These are phyloP conservation scores for Glaciozyma martinii DNA, from an alignment of 768 basidiomycete species.

Conservation along the genomic window DNA sequence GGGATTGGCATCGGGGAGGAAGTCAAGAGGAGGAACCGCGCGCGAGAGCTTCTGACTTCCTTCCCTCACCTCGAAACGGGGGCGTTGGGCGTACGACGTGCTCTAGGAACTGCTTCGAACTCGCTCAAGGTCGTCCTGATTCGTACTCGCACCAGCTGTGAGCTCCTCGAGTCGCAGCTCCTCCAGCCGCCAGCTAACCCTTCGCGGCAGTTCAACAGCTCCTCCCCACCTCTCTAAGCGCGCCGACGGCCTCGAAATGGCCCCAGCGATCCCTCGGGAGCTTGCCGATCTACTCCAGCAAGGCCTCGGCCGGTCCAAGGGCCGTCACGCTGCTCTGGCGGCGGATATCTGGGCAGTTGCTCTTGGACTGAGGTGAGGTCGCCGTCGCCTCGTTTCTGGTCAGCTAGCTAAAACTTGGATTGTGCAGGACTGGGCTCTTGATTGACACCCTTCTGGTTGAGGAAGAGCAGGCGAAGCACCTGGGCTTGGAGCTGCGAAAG, in stretches of 20 bases:
- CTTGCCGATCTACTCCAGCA: background rate
- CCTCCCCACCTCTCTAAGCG: background rate
- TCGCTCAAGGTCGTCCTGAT: no score
- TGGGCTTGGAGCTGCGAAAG: background rate
- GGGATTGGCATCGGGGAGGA: no score
- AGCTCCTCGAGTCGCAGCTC: background rate
- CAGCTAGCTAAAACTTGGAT: no score
- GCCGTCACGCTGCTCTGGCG: no score
- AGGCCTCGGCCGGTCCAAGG: background rate
- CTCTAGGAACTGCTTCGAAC: background rate
- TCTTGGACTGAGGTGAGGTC: background rate
- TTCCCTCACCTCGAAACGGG: background rate
- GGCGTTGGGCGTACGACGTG: no score
- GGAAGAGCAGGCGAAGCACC: background rate
- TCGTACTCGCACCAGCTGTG: background rate
- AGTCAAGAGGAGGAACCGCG: no score
- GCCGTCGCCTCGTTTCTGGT: no score
- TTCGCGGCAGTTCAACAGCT: background rate
- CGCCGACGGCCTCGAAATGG: background rate
- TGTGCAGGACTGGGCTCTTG: constrained; percentile 6
- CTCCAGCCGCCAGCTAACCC: background rate
- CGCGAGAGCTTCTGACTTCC: no score
- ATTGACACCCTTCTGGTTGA: constrained; percentile 5
- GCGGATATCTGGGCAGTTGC: background rate
- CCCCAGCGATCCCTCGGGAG: background rate